phyloP scores from a whole-genome alignment of 257 asterid genomes.

The Solanum pinnatisectum region DNA sequence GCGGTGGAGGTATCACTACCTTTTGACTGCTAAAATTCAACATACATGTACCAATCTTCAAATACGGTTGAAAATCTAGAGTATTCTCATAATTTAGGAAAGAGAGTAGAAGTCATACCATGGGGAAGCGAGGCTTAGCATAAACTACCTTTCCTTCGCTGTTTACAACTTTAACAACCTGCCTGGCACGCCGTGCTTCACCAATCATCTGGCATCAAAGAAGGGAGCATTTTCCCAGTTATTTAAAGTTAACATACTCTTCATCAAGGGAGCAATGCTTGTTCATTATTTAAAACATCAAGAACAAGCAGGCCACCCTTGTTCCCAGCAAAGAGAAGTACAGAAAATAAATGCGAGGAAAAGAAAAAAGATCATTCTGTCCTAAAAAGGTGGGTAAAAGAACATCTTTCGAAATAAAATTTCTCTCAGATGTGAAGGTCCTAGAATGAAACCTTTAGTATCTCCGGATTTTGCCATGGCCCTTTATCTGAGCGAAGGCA shows the following conservation, averaged over 20 bases:
- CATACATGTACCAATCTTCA: conserved; percentile 6
- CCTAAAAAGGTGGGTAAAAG: neutral
- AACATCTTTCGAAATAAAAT: neutral
- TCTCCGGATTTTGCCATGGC: conserved; percentile 73
- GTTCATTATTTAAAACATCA: neutral
- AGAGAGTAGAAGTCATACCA: conserved; percentile 33
- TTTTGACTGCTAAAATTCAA: conserved; percentile 32
- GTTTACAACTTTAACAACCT: conserved; percentile 86
- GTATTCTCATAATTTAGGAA: neutral
- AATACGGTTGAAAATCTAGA: neutral
- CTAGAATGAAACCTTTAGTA: conserved; percentile 42
- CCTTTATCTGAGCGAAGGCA: conserved; percentile 82
- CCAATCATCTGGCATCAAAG: conserved; percentile 71
- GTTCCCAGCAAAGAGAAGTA: neutral
- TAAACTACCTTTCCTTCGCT: conserved; percentile 97
- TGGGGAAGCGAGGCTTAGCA: conserved; percentile 75
- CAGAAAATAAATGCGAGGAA: neutral
- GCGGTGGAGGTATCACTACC: conserved; percentile 73
- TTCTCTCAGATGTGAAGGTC: neutral
- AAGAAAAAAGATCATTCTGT: neutral
- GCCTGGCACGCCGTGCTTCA: conserved; percentile 75
- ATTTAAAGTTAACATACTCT: neutral
- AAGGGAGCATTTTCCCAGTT: conserved; percentile 2
- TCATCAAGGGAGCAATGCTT: neutral
- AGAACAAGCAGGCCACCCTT: neutral